Evolutionary conservation across 768 basidiomycete species (phyloP).

Genomic region (Tylopilus plumbeoviolaceoides): DNA sequence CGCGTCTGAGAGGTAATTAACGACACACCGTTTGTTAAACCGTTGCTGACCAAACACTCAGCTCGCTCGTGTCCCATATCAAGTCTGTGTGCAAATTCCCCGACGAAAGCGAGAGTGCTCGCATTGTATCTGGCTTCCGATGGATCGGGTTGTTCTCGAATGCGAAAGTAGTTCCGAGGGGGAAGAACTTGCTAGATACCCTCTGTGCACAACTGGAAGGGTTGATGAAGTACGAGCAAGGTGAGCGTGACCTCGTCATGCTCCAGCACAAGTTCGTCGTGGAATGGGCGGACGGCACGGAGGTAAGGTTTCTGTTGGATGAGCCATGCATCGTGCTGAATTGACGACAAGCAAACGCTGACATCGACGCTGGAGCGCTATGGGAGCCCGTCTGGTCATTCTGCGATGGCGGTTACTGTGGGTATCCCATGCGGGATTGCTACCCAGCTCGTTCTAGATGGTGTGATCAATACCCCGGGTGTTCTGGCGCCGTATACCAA

Average conservation of each 20-base stretch:
- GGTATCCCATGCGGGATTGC: constrained; percentile 95
- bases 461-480: constrained; percentile 71
- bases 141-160: constrained; percentile 92
- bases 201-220: constrained; percentile 87
- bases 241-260: constrained; percentile 95
- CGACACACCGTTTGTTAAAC: not conserved
- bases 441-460: constrained; percentile 86
- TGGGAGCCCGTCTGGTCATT: constrained; percentile 71
- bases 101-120: constrained; percentile 57
- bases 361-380: constrained; percentile 92
- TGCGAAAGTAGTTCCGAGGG: constrained; percentile 57
- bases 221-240: constrained; percentile 86
- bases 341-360: constrained; percentile 57
- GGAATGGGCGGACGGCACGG: constrained; percentile 77
- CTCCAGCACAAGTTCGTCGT: constrained; percentile 97
- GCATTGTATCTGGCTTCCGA: constrained; percentile 85
- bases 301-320: constrained; percentile 34
- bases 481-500: constrained; percentile 84
- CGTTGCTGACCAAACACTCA: constrained; percentile 24
- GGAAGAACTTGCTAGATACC: constrained; percentile 83
- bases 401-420: constrained; percentile 92
- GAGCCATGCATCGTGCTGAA: not conserved
- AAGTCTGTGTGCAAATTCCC: constrained; percentile 72
- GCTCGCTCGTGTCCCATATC: constrained; percentile 67
- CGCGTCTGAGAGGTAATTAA: constrained; percentile 59